Evolutionary conservation across 2,329 filamentous ascomycete genomes (phyloP).

Genomic region (Canariomyces notabilis): DNA sequence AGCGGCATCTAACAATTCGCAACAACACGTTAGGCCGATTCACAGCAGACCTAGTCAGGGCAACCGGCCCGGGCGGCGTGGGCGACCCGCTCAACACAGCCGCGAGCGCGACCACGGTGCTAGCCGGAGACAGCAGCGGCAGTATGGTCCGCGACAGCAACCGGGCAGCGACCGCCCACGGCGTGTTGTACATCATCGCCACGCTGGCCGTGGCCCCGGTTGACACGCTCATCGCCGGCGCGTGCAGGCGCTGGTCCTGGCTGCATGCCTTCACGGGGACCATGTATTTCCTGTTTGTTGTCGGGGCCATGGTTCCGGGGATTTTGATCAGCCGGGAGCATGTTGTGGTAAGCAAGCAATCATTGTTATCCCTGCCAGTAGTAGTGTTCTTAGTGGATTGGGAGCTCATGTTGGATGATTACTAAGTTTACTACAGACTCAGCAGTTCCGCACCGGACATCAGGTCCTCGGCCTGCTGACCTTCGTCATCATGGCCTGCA

Average conservation of each 20-base stretch:
- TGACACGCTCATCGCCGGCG: slow-evolving; percentile 21
- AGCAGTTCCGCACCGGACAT: slow-evolving; percentile 22
- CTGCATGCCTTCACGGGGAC: slow-evolving; percentile 17
- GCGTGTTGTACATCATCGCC: slow-evolving; percentile 22
- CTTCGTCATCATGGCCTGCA: slow-evolving; percentile 19
- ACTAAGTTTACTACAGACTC: slow-evolving; percentile 23
- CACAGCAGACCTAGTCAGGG: slow-evolving; percentile 17
- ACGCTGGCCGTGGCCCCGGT: slow-evolving; percentile 24
- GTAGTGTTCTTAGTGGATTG: not conserved
- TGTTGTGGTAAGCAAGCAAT: slow-evolving; percentile 19
- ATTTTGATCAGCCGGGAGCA: slow-evolving; percentile 21
- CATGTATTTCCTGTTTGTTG: slow-evolving; percentile 20
- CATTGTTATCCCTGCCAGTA: not conserved
- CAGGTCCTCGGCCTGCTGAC: slow-evolving; percentile 25
- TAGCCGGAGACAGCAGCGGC: slow-evolving; percentile 1
- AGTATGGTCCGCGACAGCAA: slow-evolving; percentile 8
- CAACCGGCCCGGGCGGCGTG: slow-evolving; percentile 19
- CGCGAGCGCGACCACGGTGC: slow-evolving; percentile 5
- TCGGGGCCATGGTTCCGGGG: slow-evolving; percentile 25
- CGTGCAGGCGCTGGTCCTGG: slow-evolving; percentile 18
- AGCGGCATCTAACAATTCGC: not conserved
- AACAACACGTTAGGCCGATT: no score
- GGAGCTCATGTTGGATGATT: not conserved
- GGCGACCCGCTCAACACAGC: slow-evolving; percentile 7
- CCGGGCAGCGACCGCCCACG: slow-evolving; percentile 23